Percentiles rank a stretch among this genome's conserved stretches.
These are phyloP conservation scores for Pseudonitzschia multistriata DNA, from an alignment of 108 stramenopile species.

Conservation along the genomic window DNA sequence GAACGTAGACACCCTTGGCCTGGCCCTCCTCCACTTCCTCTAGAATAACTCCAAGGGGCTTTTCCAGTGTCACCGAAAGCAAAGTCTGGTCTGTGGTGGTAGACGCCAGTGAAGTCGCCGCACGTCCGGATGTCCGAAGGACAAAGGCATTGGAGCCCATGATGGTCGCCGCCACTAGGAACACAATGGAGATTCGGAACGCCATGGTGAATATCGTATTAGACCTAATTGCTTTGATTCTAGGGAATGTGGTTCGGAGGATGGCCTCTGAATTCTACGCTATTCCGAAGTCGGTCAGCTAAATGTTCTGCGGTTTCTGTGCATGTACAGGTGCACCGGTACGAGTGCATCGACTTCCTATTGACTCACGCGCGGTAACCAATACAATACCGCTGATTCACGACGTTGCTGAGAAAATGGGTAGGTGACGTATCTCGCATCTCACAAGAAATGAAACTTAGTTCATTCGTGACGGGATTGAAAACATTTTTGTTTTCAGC, in stretches of 20 bases:
- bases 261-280: too few relatives aligned
- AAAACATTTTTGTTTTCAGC: too few relatives aligned
- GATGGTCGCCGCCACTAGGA: not conserved
- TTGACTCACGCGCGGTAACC: too few relatives aligned
- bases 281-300: too few relatives aligned
- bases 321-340: too few relatives aligned
- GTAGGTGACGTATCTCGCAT: too few relatives aligned
- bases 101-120: not conserved
- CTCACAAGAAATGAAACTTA: too few relatives aligned
- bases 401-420: too few relatives aligned
- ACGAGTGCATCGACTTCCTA: too few relatives aligned
- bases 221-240: not conserved
- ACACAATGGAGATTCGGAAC: not conserved
- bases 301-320: too few relatives aligned
- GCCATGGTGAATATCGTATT: not conserved
- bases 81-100: not conserved
- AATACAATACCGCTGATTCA: too few relatives aligned
- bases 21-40: constrained; percentile 67
- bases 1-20: constrained; percentile 58
- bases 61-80: constrained; percentile 31
- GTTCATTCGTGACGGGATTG: too few relatives aligned
- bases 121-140: not conserved
- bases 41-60: constrained; percentile 76
- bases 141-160: constrained; percentile 2
- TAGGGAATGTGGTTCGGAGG: not conserved